Evolutionary conservation across 495 filamentous ascomycete genomes (phyloP), one percentile per base, ranked within the genome.

Genomic region (Aspergillus funiculosus): DNA sequence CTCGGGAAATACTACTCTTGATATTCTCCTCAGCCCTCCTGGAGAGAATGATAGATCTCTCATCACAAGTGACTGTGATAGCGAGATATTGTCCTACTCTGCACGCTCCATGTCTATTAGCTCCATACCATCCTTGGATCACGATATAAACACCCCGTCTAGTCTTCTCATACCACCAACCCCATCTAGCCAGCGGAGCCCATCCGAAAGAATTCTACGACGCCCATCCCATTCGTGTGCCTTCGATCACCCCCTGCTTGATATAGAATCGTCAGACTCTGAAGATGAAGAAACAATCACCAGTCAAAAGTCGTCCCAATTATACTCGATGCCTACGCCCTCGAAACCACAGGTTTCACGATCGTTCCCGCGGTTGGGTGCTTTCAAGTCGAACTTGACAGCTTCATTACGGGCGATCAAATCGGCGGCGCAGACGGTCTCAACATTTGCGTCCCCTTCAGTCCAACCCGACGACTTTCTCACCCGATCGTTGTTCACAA

Each of bases 301-400:
- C 29, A 47, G 44, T 25, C 42, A 48, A 28, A 60, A 61, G 26
- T 27, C 53, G 25, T 29, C 53, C 17, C 43, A 46, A 25, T 26
- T 53, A 19, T 47, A 62, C 39, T 19, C 35, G 5, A 21, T 18
- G 10, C 21, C 53, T 13, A 54, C 32, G 1, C 38, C 56, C 0
- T 19, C 58, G 9, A 67, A 63, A 17, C 52, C 54, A 10, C 38
- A 60, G 9, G 35, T 55, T 25, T 50, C 59, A 29, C 54, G 61
- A 28, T 54, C 61, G 9, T 66, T 71, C 14, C 60, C 68, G n/a
- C 62, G 66, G n/a, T 32, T 72, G 5, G 63, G 60, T 10, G 70
- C 73, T 8, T 89, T 96, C 68, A 94, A 89, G 55, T 98, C 92
- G 2, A 97, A 97, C 53, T 74, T 98, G 11, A 98, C 90, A 4